Evolutionary conservation across 139 green algal species (phyloP).

Genomic region (Haematococcus lacustris): DNA sequence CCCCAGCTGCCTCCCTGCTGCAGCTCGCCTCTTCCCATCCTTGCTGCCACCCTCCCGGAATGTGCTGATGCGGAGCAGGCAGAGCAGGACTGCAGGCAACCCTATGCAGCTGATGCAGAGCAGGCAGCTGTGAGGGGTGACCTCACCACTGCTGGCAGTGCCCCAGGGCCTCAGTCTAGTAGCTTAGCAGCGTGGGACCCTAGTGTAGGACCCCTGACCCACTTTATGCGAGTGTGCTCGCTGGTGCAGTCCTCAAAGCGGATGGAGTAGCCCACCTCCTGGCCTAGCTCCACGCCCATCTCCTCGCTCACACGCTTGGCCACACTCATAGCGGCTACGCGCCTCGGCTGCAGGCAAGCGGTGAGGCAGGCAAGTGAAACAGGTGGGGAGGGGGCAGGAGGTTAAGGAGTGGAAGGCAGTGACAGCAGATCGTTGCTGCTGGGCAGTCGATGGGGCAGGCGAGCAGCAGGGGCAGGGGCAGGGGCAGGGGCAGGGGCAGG

Average conservation of each 20-base stretch:
- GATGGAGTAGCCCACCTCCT: conserved; percentile 89
- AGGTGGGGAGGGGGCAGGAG: not conserved
- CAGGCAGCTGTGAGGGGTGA: too few species aligned
- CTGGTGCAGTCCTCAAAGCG: conserved; percentile 97
- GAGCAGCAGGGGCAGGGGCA: too few species aligned
- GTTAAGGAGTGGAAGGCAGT: not conserved
- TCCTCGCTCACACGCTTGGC: conserved; percentile 93
- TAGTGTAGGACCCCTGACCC: not conserved
- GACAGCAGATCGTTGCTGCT: not conserved
- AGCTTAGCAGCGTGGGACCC: conserved; percentile 5
- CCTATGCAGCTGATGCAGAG: too few species aligned
- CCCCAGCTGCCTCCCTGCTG: too few species aligned
- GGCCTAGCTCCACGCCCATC: conserved; percentile 71
- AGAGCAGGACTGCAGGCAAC: too few species aligned
- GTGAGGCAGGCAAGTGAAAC: not conserved
- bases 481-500: too few species aligned
- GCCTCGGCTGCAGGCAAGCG: conserved; percentile 83
- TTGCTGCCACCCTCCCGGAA: too few species aligned
- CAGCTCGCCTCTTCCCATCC: too few species aligned
- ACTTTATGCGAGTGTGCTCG: conserved; percentile 73
- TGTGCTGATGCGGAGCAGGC: too few species aligned
- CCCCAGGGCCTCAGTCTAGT: not conserved
- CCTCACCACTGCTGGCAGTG: too few species aligned
- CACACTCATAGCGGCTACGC: conserved; percentile 94
- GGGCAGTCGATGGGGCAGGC: too few species aligned